A percentile compares a stretch with the other conserved stretches of the same genome.
Conservation (phyloP, 495 filamentous ascomycete species). For the Penicillium crystallinum region DNA sequence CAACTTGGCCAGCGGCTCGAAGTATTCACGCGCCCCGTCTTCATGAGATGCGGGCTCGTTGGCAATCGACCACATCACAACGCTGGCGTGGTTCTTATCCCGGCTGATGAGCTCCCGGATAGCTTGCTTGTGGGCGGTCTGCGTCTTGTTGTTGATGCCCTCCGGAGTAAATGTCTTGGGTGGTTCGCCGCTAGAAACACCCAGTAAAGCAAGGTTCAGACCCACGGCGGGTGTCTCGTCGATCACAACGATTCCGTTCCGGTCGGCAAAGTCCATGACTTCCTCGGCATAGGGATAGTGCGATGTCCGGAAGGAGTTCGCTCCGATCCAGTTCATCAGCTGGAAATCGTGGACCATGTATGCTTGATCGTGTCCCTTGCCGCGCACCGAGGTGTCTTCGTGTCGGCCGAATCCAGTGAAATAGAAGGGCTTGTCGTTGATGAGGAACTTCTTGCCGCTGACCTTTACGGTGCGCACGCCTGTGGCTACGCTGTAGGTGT, state of each 20-base stretch:
- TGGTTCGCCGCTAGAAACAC: neutral
- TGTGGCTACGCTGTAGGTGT: slow-evolving; percentile 1
- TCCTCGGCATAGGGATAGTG: slow-evolving; percentile 23
- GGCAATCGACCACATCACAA: slow-evolving; percentile 8
- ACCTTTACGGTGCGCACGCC: neutral
- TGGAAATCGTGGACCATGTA: slow-evolving; percentile 20
- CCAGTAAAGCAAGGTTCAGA: neutral
- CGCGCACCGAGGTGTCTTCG: slow-evolving; percentile 1
- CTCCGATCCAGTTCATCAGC: slow-evolving; percentile 18
- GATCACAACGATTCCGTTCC: slow-evolving; percentile 3
- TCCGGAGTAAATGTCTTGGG: neutral
- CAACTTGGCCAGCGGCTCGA: slow-evolving; percentile 1
- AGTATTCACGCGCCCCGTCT: slow-evolving; percentile 1
- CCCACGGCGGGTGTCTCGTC: slow-evolving; percentile 7
- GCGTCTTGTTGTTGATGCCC: neutral
- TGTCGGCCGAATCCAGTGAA: slow-evolving; percentile 3
- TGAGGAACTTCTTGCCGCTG: neutral
- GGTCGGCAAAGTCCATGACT: slow-evolving; percentile 17
- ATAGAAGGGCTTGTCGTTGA: slow-evolving; percentile 3
- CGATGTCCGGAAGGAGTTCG: slow-evolving; percentile 21
- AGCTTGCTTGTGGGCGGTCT: neutral
- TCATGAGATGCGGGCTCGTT: slow-evolving; percentile 1
- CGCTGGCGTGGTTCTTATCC: slow-evolving; percentile 1
- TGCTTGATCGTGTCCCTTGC: slow-evolving; percentile 7
- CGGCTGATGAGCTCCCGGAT: slow-evolving; percentile 1